Base-by-base conservation (phyloP, 495 filamentous ascomycete species). In the Arthonia radiata region DNA sequence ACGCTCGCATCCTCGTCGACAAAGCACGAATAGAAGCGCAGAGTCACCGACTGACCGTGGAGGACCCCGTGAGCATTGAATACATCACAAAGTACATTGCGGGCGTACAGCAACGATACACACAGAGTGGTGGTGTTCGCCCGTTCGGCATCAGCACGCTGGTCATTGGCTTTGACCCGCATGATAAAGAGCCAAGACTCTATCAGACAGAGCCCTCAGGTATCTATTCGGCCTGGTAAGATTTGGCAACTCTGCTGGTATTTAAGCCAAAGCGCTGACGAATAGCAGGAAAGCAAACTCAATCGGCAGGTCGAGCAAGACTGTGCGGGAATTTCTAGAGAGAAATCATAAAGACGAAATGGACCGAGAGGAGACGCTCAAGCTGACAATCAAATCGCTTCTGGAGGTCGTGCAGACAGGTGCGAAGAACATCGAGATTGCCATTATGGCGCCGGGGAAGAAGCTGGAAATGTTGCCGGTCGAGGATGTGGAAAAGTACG, bases 21-120 rank as follows among this genome's bases (percentile, higher is more conserved):
- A 92, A 90, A 56, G 89, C 86, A 19, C 68, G 89, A 34, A 52
- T 97, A 50, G 86, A 97, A 47, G 86, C 86, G 30, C 86, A 97
- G 56, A 89, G 77, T 28, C 86, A 97, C 56, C 76, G 86, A 25
- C 59, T 97, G 39, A 94, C 86, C n/a, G 80, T 97, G 26, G 86
- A 94, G 49, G 86, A 97, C 49, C 82, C 86, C 29, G 78, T 89
- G 31, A 80, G 72, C 21, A 90, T 97, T 46, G 86, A 97, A 56
- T 97, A 97, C 57, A 93, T 97, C 43, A 93, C 86, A 30, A 94
- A 94, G 55, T 90, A 93, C 47, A 71, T 94, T 30, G 86, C 86
- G 23, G 74, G 83, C 23, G 89, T 94, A 36, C 86, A 97, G 57
- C 86, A 97, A 58, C 64, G 78, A 45, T 97, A 97, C 56, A 97